phyloP scores from a whole-genome alignment of 1,284 basidiomycete genomes.

The Fomitopsis palustris region DNA sequence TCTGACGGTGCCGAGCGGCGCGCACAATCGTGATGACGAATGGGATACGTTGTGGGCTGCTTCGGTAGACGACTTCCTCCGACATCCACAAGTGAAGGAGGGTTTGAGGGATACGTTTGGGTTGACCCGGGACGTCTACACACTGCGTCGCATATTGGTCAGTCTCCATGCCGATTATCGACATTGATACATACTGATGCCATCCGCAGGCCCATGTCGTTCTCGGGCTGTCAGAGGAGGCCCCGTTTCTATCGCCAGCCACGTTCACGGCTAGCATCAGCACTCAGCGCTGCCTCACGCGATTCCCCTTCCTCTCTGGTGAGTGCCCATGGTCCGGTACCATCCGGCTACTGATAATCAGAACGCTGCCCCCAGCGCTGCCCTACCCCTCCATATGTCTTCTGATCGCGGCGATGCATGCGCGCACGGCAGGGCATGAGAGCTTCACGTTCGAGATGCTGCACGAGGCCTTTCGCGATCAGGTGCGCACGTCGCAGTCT shows the following conservation, averaged over 20 bases:
- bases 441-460: constrained; percentile 79
- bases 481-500: constrained; percentile 61
- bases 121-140: constrained; percentile 64
- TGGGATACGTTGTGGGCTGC: constrained; percentile 58
- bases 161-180: constrained; percentile 23
- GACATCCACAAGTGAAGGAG: constrained; percentile 41
- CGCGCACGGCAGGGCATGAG: constrained; percentile 62
- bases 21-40: constrained; percentile 30
- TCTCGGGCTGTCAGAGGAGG: constrained; percentile 41
- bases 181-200: background rate
- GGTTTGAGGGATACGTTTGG: constrained; percentile 58
- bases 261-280: constrained; percentile 38
- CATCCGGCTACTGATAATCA: background rate
- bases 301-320: constrained; percentile 52
- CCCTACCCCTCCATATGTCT: constrained; percentile 73
- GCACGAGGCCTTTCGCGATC: constrained; percentile 61
- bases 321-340: constrained; percentile 17
- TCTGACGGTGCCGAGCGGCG: constrained; percentile 34
- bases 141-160: constrained; percentile 67
- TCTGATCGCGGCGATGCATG: constrained; percentile 66
- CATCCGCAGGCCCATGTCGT: constrained; percentile 45
- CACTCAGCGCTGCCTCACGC: constrained; percentile 51
- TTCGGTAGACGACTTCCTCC: constrained; percentile 55
- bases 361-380: constrained; percentile 39
- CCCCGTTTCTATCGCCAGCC: constrained; percentile 49